Percentiles rank a stretch among this genome's conserved stretches.
phyloP scores from a whole-genome alignment of 1,284 basidiomycete species.

The Cutaneotrichosporon spelunceum region DNA sequence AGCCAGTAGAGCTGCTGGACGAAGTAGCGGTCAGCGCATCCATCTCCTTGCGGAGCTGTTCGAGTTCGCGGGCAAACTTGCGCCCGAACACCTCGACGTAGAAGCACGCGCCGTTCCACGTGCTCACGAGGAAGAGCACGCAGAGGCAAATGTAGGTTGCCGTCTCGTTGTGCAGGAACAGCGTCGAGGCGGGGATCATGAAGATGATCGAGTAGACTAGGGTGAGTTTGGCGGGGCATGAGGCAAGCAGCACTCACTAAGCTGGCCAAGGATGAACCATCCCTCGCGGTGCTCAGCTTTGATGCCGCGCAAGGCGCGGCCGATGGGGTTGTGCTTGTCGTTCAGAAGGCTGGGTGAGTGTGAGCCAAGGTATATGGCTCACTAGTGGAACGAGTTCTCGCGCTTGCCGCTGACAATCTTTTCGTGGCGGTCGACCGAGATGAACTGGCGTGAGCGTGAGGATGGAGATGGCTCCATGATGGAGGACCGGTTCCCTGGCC shows the following conservation, averaged over 20 bases:
- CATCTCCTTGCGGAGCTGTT: constrained; percentile 75
- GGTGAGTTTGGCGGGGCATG: constrained; percentile 29
- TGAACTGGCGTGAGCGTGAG: constrained; percentile 61
- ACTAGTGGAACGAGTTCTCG: constrained; percentile 76
- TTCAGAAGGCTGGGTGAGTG: constrained; percentile 61
- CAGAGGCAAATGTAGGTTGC: constrained; percentile 76
- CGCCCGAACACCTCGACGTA: constrained; percentile 94
- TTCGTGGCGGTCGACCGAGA: constrained; percentile 73
- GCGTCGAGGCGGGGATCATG: constrained; percentile 73
- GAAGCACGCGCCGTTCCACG: constrained; percentile 57
- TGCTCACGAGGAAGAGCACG: constrained; percentile 70
- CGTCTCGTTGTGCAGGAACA: constrained; percentile 66
- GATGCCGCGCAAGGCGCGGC: constrained; percentile 63
- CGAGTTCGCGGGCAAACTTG: constrained; percentile 90
- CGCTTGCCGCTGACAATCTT: constrained; percentile 85
- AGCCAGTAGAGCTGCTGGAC: constrained; percentile 32
- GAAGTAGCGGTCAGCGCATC: constrained; percentile 29
- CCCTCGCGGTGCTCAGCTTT: constrained; percentile 63
- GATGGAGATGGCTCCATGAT: no score
- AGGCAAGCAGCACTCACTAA: constrained; percentile 57
- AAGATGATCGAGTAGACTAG: constrained; percentile 80
- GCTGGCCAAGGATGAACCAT: constrained; percentile 80
- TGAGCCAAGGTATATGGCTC: constrained; percentile 11
- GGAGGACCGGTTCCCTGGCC: no score
- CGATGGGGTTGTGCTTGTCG: constrained; percentile 78